phyloP scores from a whole-genome alignment of 495 filamentous ascomycete genomes.

The Annulohypoxylon moriforme region DNA sequence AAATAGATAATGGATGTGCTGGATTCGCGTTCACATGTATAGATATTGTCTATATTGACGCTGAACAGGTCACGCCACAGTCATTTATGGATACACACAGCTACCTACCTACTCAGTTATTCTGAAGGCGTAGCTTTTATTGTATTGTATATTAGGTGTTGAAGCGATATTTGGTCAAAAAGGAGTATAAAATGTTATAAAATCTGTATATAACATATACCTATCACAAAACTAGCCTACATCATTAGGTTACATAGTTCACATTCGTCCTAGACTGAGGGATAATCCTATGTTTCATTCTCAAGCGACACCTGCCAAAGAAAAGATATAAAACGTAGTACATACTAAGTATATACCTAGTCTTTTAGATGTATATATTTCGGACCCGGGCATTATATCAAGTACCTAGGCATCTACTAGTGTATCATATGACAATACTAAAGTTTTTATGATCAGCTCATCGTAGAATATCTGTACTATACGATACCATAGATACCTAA shows the following conservation, averaged over 20 bases:
- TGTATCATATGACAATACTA: too few relatives aligned
- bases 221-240: background rate
- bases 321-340: background rate
- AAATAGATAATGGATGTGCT: constrained; percentile 3
- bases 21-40: background rate
- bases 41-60: constrained; percentile 3
- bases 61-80: background rate
- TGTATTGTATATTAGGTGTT: constrained; percentile 4
- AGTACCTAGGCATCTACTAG: too few relatives aligned
- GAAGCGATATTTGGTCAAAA: background rate
- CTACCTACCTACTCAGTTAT: background rate
- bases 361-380: too few relatives aligned
- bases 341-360: too few relatives aligned
- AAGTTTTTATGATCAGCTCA: too few relatives aligned
- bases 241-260: background rate
- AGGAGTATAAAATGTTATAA: background rate
- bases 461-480: too few relatives aligned
- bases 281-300: background rate
- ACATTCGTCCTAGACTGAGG: background rate
- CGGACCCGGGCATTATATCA: too few relatives aligned
- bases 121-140: background rate
- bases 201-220: background rate
- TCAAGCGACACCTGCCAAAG: background rate
- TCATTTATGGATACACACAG: background rate
- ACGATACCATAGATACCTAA: too few relatives aligned